phyloP scores from a whole-genome alignment of 768 basidiomycete genomes.

The Tylopilus felleus region DNA sequence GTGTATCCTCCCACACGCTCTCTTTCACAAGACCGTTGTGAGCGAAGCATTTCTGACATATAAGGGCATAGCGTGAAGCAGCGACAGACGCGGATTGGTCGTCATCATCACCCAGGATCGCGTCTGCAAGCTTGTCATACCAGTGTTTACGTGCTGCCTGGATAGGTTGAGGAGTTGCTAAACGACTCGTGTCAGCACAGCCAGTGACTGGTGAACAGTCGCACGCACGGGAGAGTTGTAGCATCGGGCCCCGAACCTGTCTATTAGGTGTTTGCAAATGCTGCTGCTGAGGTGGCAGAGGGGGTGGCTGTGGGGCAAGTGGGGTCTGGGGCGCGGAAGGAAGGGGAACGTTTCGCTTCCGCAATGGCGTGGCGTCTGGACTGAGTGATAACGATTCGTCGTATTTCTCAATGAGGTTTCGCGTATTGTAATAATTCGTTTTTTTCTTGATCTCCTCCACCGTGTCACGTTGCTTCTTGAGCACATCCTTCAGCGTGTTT shows the following conservation, averaged over 20 bases:
- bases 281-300: conserved; percentile 10
- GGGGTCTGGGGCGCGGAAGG: conserved; percentile 32
- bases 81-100: conserved; percentile 35
- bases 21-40: conserved; percentile 90
- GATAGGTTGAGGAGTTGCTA: conserved; percentile 40
- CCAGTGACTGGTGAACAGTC: neutral
- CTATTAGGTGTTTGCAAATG: conserved; percentile 21
- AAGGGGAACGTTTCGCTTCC: conserved; percentile 37
- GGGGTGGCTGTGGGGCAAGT: conserved; percentile 27
- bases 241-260: conserved; percentile 23
- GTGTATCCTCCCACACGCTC: conserved; percentile 73
- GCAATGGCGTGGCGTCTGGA: conserved; percentile 37
- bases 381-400: conserved; percentile 53
- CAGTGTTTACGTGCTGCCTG: conserved; percentile 65
- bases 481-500: conserved; percentile 66
- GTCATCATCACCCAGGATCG: conserved; percentile 79
- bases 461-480: conserved; percentile 77
- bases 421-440: conserved; percentile 92
- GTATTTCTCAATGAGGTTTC: conserved; percentile 85
- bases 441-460: conserved; percentile 97
- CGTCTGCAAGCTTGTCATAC: conserved; percentile 88
- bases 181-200: conserved; percentile 8
- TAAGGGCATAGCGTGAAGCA: conserved; percentile 70
- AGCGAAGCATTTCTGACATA: conserved; percentile 82
- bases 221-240: conserved; percentile 41